phyloP scores from a whole-genome alignment of 176 grass and related monocot species.

The Alloteropsis semialata region DNA sequence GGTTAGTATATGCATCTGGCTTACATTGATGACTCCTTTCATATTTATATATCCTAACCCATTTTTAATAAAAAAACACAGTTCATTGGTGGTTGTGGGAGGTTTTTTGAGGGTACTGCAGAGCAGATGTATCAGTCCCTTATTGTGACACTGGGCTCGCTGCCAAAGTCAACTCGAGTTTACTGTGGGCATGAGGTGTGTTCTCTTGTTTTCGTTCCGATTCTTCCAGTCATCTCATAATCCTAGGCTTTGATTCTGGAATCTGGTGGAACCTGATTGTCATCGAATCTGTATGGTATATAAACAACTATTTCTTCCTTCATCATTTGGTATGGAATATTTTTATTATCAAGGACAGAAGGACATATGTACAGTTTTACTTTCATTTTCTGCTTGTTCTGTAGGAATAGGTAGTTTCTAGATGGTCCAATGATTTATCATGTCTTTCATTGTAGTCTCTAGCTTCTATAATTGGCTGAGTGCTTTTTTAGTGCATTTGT shows the following conservation, averaged over 20 bases:
- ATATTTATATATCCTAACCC: conserved; percentile 12
- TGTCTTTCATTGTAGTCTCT: background rate
- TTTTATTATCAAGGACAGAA: background rate
- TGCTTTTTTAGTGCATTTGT: background rate
- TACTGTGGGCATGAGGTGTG: conserved; percentile 93
- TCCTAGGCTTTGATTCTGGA: background rate
- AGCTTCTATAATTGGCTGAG: background rate
- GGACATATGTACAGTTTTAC: background rate
- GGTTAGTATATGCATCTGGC: conserved; percentile 49
- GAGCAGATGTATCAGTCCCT: conserved; percentile 98
- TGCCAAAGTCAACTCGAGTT: conserved; percentile 89
- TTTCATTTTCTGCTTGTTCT: background rate
- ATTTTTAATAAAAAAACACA: conserved; percentile 12
- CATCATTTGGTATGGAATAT: background rate
- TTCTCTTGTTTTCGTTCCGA: background rate
- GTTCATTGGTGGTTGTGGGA: conserved; percentile 96
- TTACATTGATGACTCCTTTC: background rate
- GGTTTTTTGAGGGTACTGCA: conserved; percentile 93
- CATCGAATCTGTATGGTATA: background rate
- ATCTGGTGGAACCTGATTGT: background rate
- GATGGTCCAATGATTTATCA: background rate
- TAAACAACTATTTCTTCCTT: background rate
- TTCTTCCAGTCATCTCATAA: conserved; percentile 2
- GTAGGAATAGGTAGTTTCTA: background rate
- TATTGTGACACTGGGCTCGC: conserved; percentile 75